These are phyloP conservation scores for Colletotrichum euphorbiae DNA, from an alignment of 2,329 filamentous ascomycete genomes.

Conservation along the genomic window DNA sequence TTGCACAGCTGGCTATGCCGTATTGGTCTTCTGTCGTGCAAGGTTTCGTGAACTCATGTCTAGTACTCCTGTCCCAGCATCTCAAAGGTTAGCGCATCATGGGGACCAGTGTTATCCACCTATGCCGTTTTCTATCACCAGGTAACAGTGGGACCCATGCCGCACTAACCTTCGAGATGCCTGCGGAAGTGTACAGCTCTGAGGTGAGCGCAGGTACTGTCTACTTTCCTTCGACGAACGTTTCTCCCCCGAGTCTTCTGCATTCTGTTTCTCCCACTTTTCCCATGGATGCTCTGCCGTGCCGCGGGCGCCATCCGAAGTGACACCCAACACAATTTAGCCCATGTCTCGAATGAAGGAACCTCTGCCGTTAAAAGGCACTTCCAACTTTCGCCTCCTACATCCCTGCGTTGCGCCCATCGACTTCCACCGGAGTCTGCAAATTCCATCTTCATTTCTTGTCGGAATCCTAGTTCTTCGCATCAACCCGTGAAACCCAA, in stretches of 20 bases:
- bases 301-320: conserved; percentile 26
- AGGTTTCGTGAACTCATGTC: too few species aligned
- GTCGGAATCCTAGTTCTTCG: too few species aligned
- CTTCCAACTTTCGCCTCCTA: not conserved
- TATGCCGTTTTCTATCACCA: too few species aligned
- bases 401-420: not conserved
- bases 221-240: not conserved
- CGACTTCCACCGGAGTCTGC: not conserved
- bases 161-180: too few species aligned
- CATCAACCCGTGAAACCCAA: too few species aligned
- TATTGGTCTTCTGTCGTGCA: too few species aligned
- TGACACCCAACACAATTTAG: not conserved
- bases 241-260: conserved; percentile 7
- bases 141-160: too few species aligned
- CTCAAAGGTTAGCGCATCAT: too few species aligned
- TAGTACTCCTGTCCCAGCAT: too few species aligned
- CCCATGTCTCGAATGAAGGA: conserved; percentile 5
- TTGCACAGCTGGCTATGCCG: not conserved
- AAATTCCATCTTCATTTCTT: not conserved
- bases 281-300: conserved; percentile 1
- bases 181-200: too few species aligned
- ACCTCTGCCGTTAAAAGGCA: not conserved
- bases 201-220: too few species aligned
- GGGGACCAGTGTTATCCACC: too few species aligned
- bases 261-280: conserved; percentile 7